phyloP scores from a whole-genome alignment of 78 protist species.

The Protostelium mycophagum region DNA sequence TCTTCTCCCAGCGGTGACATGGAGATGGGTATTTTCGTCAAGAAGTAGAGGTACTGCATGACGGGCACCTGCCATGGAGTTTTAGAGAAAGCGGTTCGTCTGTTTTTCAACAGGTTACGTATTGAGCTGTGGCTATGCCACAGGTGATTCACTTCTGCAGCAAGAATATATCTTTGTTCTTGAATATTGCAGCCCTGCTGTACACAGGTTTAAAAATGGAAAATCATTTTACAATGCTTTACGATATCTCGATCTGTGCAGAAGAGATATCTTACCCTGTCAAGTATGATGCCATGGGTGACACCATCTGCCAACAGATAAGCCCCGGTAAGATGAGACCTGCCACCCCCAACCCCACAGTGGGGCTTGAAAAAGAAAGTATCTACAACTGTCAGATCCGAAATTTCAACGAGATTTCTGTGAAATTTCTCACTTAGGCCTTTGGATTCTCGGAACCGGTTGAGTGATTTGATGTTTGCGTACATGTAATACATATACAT shows the following conservation, averaged over 20 bases:
- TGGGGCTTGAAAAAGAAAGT: slow-evolving; percentile 92
- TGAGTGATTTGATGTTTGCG: slow-evolving; percentile 86
- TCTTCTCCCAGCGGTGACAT: not conserved
- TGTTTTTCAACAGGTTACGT: too few relatives aligned
- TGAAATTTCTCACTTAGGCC: slow-evolving; percentile 20
- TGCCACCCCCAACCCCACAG: slow-evolving; percentile 92
- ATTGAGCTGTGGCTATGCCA: too few relatives aligned
- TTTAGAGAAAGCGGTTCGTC: not conserved
- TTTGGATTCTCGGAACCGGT: slow-evolving; percentile 67
- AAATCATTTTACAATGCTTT: too few relatives aligned
- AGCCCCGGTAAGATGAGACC: slow-evolving; percentile 72
- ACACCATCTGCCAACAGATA: slow-evolving; percentile 81
- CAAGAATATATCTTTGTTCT: slow-evolving; percentile 86
- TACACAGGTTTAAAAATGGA: too few relatives aligned
- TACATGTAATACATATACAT: slow-evolving; percentile 90
- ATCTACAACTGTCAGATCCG: slow-evolving; percentile 21
- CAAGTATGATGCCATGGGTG: slow-evolving; percentile 92
- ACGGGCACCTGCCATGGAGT: not conserved
- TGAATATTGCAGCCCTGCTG: slow-evolving; percentile 79
- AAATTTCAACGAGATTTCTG: not conserved
- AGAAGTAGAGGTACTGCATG: not conserved
- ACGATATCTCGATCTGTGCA: too few relatives aligned
- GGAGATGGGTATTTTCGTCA: not conserved
- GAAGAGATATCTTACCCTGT: not conserved
- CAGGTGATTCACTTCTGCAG: too few relatives aligned